Evolutionary conservation across 495 filamentous ascomycete genomes (phyloP).

Genomic region (Xylaria longipes): DNA sequence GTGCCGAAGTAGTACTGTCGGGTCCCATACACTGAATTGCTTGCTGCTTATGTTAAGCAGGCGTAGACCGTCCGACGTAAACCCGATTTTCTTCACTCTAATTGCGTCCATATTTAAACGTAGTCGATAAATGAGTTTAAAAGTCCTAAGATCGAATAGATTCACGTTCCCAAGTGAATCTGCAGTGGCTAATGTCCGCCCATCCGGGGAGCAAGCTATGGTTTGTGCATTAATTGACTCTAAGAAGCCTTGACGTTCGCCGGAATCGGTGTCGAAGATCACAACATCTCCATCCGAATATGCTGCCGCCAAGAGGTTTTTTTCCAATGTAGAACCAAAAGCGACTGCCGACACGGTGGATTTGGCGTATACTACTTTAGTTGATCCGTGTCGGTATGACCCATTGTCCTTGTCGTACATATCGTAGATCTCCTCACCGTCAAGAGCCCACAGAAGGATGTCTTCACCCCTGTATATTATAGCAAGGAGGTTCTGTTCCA

Average conservation of each 20-base stretch:
- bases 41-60: background rate
- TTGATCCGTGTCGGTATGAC: conserved; percentile 5
- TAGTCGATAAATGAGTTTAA: conserved; percentile 9
- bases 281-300: conserved; percentile 20
- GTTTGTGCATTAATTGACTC: conserved; percentile 3
- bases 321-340: conserved; percentile 24
- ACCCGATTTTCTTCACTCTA: background rate
- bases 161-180: conserved; percentile 5
- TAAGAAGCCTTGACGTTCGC: background rate
- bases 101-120: background rate
- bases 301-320: conserved; percentile 6
- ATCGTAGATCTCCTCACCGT: conserved; percentile 34
- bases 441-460: conserved; percentile 34
- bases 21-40: conserved; percentile 23
- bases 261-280: conserved; percentile 12
- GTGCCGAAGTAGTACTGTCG: conserved; percentile 26
- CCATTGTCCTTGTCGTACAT: conserved; percentile 34
- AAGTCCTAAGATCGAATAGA: conserved; percentile 6
- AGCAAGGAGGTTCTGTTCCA: conserved; percentile 34
- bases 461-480: conserved; percentile 37
- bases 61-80: conserved; percentile 7
- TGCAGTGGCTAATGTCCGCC: conserved; percentile 13
- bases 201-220: conserved; percentile 6
- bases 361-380: background rate
- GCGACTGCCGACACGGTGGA: conserved; percentile 13